Conservation (phyloP, 305 asterid genomes). For the Solanum chacoense region DNA sequence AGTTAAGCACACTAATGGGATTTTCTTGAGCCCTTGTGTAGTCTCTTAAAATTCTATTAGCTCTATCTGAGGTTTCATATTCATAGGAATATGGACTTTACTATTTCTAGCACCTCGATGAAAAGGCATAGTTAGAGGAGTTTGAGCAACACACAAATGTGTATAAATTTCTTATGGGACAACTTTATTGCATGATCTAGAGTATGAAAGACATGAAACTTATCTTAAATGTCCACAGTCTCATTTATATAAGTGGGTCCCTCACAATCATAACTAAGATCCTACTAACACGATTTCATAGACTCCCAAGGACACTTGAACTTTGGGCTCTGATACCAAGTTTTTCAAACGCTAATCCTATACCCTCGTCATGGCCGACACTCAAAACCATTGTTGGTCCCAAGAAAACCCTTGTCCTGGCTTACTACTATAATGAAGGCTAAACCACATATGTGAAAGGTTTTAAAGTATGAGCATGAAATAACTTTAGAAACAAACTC, state of each 20-base stretch:
- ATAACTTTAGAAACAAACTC: not conserved
- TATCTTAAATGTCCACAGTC: not conserved
- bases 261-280: not conserved
- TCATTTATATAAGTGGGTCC: not conserved
- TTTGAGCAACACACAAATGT: not conserved
- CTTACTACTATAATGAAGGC: not conserved
- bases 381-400: not conserved
- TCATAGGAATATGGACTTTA: not conserved
- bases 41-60: not conserved
- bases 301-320: not conserved
- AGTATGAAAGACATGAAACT: not conserved
- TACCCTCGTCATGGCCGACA: not conserved
- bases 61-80: not conserved
- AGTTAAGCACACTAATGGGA: not conserved
- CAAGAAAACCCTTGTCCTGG: too few relatives aligned
- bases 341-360: not conserved
- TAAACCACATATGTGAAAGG: not conserved
- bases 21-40: not conserved
- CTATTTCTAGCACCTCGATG: not conserved
- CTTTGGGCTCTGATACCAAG: not conserved
- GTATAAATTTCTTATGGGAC: not conserved
- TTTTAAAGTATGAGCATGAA: not conserved
- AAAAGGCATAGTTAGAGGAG: not conserved
- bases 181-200: not conserved
- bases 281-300: not conserved